These are phyloP conservation scores for Alternaria incomplexa DNA, from an alignment of 2,329 filamentous ascomycete species.

Conservation along the genomic window DNA sequence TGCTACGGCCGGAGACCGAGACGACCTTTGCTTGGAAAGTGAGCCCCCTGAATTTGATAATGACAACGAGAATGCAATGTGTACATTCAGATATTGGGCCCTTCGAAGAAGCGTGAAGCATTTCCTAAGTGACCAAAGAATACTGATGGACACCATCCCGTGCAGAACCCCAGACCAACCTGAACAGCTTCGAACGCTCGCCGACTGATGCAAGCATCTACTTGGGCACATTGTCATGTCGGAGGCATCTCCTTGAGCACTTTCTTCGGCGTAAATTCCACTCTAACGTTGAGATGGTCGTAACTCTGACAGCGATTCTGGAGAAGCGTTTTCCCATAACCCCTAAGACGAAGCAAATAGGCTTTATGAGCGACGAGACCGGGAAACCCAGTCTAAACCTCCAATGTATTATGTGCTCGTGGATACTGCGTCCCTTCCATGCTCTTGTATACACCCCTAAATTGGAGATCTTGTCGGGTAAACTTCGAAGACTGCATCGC, in stretches of 20 bases:
- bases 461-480: not conserved
- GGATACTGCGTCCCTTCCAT: not conserved
- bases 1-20: not conserved
- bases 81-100: not conserved
- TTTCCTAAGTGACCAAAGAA: not conserved
- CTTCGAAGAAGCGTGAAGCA: not conserved
- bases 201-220: not conserved
- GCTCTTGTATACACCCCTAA: not conserved
- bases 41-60: not conserved
- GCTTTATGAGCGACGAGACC: rapidly evolving
- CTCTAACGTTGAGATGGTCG: rapidly evolving
- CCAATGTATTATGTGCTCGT: no score
- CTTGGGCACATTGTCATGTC: rapidly evolving
- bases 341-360: no score
- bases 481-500: not conserved
- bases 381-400: not conserved
- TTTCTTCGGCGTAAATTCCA: not conserved
- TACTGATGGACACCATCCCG: not conserved
- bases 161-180: rapidly evolving
- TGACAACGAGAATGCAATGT: not conserved
- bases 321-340: not conserved
- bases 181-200: rapidly evolving
- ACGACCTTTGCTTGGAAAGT: not conserved
- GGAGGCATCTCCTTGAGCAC: not conserved
- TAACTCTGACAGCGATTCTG: not conserved